These are phyloP conservation scores for Ustilaginoidea virens DNA, from an alignment of 2,329 filamentous ascomycete genomes.

Conservation along the genomic window DNA sequence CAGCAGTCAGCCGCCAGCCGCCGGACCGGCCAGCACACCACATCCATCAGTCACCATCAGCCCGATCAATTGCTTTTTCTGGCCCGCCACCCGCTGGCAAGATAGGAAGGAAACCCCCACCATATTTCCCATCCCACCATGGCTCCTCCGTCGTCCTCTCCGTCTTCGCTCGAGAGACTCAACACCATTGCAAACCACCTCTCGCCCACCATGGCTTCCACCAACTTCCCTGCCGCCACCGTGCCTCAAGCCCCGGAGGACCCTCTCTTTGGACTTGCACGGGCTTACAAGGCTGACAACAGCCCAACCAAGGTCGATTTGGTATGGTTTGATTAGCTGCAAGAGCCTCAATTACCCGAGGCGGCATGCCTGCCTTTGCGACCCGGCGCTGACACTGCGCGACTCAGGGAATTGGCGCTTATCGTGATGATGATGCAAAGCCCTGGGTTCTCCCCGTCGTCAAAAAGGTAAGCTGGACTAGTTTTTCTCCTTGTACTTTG, in stretches of 20 bases:
- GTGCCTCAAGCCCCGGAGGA: constrained; percentile 91
- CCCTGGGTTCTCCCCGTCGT: constrained; percentile 95
- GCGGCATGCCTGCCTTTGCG: not conserved
- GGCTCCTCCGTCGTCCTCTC: constrained; percentile 19
- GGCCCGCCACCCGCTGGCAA: no score
- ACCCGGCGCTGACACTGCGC: not conserved
- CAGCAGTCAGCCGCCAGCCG: constrained; percentile 1
- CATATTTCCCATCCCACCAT: constrained; percentile 6
- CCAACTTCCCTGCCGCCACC: constrained; percentile 58
- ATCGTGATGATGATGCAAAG: constrained; percentile 88
- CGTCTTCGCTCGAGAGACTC: constrained; percentile 36
- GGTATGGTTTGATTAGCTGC: no score
- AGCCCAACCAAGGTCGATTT: constrained; percentile 77
- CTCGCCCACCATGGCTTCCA: constrained; percentile 34
- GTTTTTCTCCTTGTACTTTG: not conserved
- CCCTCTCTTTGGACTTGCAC: constrained; percentile 83
- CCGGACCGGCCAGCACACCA: not conserved
- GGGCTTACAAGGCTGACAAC: constrained; percentile 69
- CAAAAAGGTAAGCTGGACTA: constrained; percentile 54
- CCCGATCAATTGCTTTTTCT: no score
- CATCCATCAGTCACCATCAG: no score
- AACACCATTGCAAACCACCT: constrained; percentile 56
- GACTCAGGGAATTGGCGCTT: constrained; percentile 66
- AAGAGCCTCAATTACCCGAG: not conserved
- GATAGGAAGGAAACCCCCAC: no score